Percentiles rank a stretch among this genome's conserved stretches.
Conservation (phyloP, 441 rosid species). For the Pelargonium citronellum region DNA sequence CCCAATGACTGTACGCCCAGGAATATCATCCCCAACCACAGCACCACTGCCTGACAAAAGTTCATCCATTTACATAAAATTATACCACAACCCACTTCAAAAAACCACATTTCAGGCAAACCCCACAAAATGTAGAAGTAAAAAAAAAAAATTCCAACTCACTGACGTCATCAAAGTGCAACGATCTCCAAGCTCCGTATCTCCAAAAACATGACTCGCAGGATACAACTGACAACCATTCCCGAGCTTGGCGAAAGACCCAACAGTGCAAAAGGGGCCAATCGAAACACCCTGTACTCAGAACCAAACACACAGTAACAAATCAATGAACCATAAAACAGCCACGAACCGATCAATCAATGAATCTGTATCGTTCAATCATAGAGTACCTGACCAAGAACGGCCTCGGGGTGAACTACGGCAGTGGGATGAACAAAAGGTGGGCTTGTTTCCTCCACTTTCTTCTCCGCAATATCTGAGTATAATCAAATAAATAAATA, state of each 20-base stretch:
- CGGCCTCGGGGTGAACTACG: constrained; percentile 66
- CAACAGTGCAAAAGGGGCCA: constrained; percentile 79
- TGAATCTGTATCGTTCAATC: neutral
- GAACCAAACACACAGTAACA: neutral
- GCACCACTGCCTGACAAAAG: constrained; percentile 77
- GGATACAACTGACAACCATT: constrained; percentile 66
- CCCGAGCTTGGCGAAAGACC: constrained; percentile 68
- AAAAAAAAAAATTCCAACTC: neutral
- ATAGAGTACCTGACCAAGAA: constrained; percentile 54
- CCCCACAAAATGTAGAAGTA: neutral
- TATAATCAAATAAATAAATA: neutral
- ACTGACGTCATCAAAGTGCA: constrained; percentile 79
- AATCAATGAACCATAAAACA: neutral
- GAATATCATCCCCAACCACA: constrained; percentile 81
- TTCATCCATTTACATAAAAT: constrained; percentile 20
- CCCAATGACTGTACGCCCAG: constrained; percentile 64
- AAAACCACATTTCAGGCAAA: constrained; percentile 1
- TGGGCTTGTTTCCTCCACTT: constrained; percentile 21
- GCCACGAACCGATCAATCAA: neutral
- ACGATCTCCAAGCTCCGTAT: constrained; percentile 59
- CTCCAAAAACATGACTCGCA: constrained; percentile 70
- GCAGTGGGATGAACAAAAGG: constrained; percentile 67
- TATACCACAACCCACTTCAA: constrained; percentile 9
- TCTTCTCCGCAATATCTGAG: constrained; percentile 36
- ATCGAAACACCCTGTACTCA: constrained; percentile 58